phyloP scores from a whole-genome alignment of 1,284 basidiomycete species.

The Fomitopsis palustris region DNA sequence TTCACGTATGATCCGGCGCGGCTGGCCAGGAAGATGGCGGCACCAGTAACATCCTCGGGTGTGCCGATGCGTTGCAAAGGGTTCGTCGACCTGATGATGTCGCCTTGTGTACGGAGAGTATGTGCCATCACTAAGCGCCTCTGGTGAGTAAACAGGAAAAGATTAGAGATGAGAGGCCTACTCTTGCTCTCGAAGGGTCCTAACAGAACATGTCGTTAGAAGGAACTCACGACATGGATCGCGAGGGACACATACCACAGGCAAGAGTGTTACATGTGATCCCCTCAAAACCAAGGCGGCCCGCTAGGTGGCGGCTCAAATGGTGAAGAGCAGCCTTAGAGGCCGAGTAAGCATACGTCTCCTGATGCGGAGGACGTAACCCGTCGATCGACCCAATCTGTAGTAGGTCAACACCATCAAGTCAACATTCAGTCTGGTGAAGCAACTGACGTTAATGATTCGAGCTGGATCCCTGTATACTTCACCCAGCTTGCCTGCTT shows the following conservation, averaged over 20 bases:
- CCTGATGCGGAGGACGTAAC: slow-evolving; percentile 46
- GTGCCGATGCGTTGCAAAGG: slow-evolving; percentile 57
- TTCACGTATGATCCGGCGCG: slow-evolving; percentile 62
- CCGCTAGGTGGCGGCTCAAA: slow-evolving; percentile 59
- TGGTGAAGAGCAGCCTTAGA: slow-evolving; percentile 65
- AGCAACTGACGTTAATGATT: slow-evolving; percentile 54
- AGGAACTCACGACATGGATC: background rate
- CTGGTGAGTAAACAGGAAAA: background rate
- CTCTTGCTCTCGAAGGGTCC: slow-evolving; percentile 51
- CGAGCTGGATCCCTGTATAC: slow-evolving; percentile 49
- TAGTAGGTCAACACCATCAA: background rate
- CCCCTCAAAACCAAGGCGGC: slow-evolving; percentile 54
- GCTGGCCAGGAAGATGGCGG: slow-evolving; percentile 58
- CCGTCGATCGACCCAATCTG: slow-evolving; percentile 69
- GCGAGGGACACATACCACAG: slow-evolving; percentile 42
- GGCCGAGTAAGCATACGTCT: slow-evolving; percentile 70
- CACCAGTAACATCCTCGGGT: slow-evolving; percentile 61
- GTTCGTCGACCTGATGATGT: slow-evolving; percentile 41
- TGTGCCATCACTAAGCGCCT: slow-evolving; percentile 53
- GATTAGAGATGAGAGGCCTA: slow-evolving; percentile 20
- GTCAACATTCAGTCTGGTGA: background rate
- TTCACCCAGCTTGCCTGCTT: slow-evolving; percentile 35
- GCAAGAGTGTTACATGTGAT: slow-evolving; percentile 71
- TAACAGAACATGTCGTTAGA: slow-evolving; percentile 11
- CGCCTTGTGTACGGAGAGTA: slow-evolving; percentile 46